Base-by-base conservation (phyloP, 352 stramenopile species). In the Phytophthora tubulina region DNA sequence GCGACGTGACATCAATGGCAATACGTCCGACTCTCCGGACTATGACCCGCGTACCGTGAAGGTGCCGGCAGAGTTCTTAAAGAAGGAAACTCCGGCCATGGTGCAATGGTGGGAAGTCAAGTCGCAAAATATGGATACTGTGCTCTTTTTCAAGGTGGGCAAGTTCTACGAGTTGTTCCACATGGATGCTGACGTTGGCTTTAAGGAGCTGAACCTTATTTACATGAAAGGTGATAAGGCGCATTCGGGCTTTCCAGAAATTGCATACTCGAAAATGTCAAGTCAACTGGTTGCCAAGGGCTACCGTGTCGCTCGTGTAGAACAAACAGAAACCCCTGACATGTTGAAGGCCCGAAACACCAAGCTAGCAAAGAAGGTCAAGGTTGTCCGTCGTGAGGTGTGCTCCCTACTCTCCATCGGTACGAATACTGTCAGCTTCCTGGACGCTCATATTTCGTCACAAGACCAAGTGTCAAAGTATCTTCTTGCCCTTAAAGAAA, bases 31-130 rank as follows among this genome's bases (percentile, higher is more conserved):
- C 52, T 88, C 99, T 45, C 86, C 96, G 0, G 77, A 96, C 10
- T 99, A 97, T 70, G 93, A 99, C 65, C 78, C 91, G 2, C 90
- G 96, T 2, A 99, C 98, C 31, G 53, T 99, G 15, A 81, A 89
- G 13, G 82, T 99, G 0, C 90, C 96, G 5, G 72, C 85, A 0
- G 73, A 92, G 7, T 98, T 98, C 50, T 36, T 98, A 27, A 87
- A 90, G 52, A 86, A 98, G 50, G 89, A 97, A 67, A 99, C 96
- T 4, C 92, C 96, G 3, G 98, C 95, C 6, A 98, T 99, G 86
- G 79, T 96, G 59, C 98, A 99, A 77, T 99, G 98, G 98, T 99
- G 98, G 98, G 83, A 97, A 53, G 90, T 99, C 63, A 99, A 99
- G 79, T 64, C 90, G 5, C 83, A 94, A 41, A 98, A 99, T 74